Conservation (phyloP, 495 filamentous ascomycete species). For the Tuber aestivum region DNA sequence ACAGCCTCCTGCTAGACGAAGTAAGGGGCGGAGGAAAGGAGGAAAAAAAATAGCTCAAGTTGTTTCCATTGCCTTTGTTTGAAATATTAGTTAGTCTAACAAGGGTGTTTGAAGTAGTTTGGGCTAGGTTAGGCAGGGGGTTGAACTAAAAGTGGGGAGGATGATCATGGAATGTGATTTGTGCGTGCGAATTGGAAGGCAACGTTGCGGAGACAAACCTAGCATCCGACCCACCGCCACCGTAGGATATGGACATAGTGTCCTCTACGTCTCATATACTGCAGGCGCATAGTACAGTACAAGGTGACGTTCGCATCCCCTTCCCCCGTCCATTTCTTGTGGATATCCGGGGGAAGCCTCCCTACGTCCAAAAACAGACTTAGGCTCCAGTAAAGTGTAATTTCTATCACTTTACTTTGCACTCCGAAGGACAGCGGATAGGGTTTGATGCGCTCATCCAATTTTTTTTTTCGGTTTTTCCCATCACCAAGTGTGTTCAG, state of each 20-base stretch:
- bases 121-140: background rate
- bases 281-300: background rate
- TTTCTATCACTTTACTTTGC: background rate
- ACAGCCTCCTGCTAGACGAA: background rate
- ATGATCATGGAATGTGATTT: background rate
- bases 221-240: background rate
- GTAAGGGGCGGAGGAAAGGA: background rate
- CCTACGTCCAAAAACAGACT: background rate
- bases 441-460: background rate
- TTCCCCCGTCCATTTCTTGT: too few species aligned
- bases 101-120: background rate
- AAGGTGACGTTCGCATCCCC: too few species aligned
- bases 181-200: background rate
- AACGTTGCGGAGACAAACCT: background rate
- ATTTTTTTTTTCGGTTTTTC: background rate
- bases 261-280: background rate
- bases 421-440: background rate
- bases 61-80: background rate
- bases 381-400: background rate
- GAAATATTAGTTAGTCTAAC: background rate
- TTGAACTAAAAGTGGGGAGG: background rate
- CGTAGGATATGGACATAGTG: background rate
- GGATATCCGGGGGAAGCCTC: too few species aligned
- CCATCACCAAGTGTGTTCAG: background rate
- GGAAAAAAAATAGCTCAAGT: background rate